These are phyloP conservation scores for Vitis labrusca DNA, from an alignment of 164 flowering plant genomes.

Conservation along the genomic window DNA sequence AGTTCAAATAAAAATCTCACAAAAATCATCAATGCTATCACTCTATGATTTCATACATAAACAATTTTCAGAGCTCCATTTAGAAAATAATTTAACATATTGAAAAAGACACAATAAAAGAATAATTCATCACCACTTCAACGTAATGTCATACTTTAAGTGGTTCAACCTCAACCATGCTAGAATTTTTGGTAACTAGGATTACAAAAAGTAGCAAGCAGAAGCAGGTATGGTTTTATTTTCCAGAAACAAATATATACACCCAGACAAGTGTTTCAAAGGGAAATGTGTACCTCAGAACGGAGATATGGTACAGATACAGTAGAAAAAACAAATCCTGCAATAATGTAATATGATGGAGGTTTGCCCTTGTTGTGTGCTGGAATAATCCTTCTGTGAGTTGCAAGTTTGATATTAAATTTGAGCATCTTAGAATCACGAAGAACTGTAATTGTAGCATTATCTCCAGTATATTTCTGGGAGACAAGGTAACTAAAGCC, in stretches of 20 bases:
- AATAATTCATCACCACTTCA: too few relatives aligned
- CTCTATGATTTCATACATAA: too few relatives aligned
- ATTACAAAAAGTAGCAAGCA: too few relatives aligned
- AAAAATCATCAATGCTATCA: too few relatives aligned
- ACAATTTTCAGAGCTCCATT: too few relatives aligned
- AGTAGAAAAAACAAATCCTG: slow-evolving; percentile 81
- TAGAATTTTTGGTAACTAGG: too few relatives aligned
- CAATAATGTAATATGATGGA: slow-evolving; percentile 86
- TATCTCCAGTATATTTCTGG: slow-evolving; percentile 88
- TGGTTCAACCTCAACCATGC: too few relatives aligned
- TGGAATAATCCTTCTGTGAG: slow-evolving; percentile 69
- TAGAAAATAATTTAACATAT: too few relatives aligned
- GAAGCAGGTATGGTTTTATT: too few relatives aligned
- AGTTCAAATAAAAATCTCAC: too few relatives aligned
- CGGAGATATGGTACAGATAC: slow-evolving; percentile 89
- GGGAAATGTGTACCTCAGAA: slow-evolving; percentile 63
- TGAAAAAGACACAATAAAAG: too few relatives aligned
- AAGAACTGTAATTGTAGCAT: slow-evolving; percentile 67
- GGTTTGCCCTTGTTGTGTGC: slow-evolving; percentile 77
- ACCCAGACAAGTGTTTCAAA: not conserved
- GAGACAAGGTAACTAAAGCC: slow-evolving; percentile 96
- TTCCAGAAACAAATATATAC: not conserved
- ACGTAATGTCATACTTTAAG: too few relatives aligned
- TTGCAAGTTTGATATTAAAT: slow-evolving; percentile 58
- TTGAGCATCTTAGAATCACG: slow-evolving; percentile 53